Conservation (phyloP, 805 yeast species). For the Kodamaea kaohsiungensis region DNA sequence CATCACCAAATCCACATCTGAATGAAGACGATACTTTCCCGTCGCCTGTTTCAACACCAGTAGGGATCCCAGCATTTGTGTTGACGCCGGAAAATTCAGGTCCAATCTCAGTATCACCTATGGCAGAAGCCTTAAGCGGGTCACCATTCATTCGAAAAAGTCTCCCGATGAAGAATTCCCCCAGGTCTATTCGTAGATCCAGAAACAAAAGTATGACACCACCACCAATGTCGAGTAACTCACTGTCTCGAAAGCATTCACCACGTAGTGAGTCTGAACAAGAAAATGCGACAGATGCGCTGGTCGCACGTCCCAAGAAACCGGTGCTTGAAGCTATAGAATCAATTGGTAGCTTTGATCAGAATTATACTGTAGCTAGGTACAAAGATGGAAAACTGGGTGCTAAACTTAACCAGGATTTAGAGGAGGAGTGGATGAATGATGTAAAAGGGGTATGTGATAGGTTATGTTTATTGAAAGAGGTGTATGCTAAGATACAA, state of each 20-base stretch:
- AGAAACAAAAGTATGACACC: conserved; percentile 1
- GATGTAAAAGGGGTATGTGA: conserved; percentile 26
- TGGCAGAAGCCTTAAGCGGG: not conserved
- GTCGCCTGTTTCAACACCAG: not conserved
- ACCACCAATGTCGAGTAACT: not conserved
- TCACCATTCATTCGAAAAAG: not conserved
- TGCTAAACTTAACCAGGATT: conserved; percentile 1
- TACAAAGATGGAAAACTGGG: not conserved
- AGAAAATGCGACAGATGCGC: not conserved
- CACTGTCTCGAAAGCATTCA: not conserved
- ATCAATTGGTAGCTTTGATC: conserved; percentile 10
- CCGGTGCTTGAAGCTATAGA: conserved; percentile 11
- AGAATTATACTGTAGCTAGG: conserved; percentile 1
- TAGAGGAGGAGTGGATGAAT: conserved; percentile 26
- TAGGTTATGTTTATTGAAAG: conserved; percentile 29
- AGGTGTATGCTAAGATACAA: conserved; percentile 20
- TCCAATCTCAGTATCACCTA: not conserved
- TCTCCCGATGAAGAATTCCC: not conserved
- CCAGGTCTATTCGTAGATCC: not conserved
- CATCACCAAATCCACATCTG: not conserved
- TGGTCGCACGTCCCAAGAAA: conserved; percentile 1
- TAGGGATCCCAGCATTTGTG: not conserved
- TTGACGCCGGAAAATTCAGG: not conserved
- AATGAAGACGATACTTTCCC: not conserved
- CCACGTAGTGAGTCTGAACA: not conserved